Evolutionary conservation across 768 basidiomycete genomes (phyloP).

Genomic region (Boletus pseudopeckii): DNA sequence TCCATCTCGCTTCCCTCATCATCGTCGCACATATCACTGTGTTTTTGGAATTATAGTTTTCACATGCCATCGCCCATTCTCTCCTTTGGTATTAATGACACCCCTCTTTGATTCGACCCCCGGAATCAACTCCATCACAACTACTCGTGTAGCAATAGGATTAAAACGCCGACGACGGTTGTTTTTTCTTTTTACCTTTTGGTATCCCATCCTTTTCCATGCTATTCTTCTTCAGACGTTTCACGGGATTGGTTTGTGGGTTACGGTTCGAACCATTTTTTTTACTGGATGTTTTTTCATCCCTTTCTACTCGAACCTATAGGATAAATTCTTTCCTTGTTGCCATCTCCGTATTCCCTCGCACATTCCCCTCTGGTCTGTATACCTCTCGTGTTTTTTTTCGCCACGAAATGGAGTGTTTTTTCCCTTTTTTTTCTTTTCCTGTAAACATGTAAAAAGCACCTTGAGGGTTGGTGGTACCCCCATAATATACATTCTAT

Average conservation of each 20-base stretch:
- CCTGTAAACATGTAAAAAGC: too few species aligned
- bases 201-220: not conserved
- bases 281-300: too few species aligned
- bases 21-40: not conserved
- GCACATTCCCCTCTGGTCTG: too few species aligned
- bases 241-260: not conserved
- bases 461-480: too few species aligned
- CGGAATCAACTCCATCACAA: not conserved
- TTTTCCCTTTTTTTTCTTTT: too few species aligned
- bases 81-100: slow-evolving; percentile 4
- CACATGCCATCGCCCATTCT: not conserved
- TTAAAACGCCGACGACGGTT: not conserved
- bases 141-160: slow-evolving; percentile 19
- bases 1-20: not conserved
- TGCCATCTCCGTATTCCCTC: too few species aligned
- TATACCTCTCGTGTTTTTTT: too few species aligned
- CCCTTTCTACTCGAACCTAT: too few species aligned
- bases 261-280: too few species aligned
- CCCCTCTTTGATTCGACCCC: not conserved
- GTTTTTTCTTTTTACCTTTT: not conserved
- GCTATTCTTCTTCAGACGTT: not conserved
- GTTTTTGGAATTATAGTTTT: slow-evolving; percentile 10
- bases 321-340: too few species aligned
- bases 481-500: too few species aligned
- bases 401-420: too few species aligned